phyloP scores from a whole-genome alignment of 768 basidiomycete species.

The Russula olivacea region DNA sequence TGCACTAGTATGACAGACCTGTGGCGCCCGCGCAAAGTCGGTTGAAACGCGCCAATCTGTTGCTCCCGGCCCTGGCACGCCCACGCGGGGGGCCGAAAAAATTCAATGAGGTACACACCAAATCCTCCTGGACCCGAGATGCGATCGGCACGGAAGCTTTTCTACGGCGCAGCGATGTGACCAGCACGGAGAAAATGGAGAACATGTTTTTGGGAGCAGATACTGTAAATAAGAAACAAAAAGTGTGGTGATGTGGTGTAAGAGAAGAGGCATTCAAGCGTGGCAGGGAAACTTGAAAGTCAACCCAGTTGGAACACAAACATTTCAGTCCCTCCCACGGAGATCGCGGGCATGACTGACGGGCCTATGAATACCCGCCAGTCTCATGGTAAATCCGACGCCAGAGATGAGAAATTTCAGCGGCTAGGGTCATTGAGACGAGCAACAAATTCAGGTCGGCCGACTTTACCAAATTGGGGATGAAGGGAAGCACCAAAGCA shows the following conservation, averaged over 20 bases:
- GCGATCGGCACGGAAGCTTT: background rate
- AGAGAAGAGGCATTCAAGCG: background rate
- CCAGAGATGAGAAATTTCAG: background rate
- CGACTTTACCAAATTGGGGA: background rate
- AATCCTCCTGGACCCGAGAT: background rate
- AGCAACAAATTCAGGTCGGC: background rate
- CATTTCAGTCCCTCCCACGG: background rate
- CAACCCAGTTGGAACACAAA: background rate
- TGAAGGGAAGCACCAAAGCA: background rate
- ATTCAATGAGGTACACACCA: background rate
- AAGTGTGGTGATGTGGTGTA: background rate
- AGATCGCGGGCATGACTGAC: background rate
- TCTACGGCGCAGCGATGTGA: slow-evolving; percentile 5
- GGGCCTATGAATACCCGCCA: no score
- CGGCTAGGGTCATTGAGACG: background rate
- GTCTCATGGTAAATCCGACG: background rate
- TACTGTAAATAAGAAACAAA: background rate
- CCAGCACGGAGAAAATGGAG: slow-evolving; percentile 6
- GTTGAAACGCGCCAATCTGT: background rate
- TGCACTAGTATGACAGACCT: background rate
- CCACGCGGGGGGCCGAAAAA: background rate
- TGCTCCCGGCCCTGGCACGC: background rate
- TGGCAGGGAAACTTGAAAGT: background rate
- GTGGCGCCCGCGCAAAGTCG: slow-evolving; percentile 2
- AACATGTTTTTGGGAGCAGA: background rate